phyloP scores from a whole-genome alignment of 2,329 filamentous ascomycete species.

The Ophiostoma himal-ulmi region DNA sequence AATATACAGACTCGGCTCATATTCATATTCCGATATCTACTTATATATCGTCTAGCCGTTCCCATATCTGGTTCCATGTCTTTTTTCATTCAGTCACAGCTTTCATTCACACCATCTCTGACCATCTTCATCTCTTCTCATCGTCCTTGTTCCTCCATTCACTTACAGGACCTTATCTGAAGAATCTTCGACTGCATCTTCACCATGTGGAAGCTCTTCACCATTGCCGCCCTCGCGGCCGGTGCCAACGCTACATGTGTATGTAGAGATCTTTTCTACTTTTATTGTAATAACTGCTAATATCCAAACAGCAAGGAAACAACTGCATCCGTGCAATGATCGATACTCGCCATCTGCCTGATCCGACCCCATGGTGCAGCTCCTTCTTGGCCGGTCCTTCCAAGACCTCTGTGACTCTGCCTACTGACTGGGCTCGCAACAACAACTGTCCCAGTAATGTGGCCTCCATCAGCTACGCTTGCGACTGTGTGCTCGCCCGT shows the following conservation, averaged over 20 bases:
- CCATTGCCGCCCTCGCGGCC: conserved; percentile 17
- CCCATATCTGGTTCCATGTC: background rate
- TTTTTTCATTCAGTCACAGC: background rate
- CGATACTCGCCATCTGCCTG: background rate
- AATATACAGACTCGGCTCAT: too few species aligned
- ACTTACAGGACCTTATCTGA: background rate
- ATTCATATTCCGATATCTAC: background rate
- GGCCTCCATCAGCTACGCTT: conserved; percentile 19
- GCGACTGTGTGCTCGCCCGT: conserved; percentile 19
- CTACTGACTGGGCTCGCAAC: conserved; percentile 18
- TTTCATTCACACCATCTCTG: conserved; percentile 5
- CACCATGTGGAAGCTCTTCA: conserved; percentile 15
- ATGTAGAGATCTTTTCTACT: background rate
- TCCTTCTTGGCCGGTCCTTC: conserved; percentile 16
- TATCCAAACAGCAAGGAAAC: conserved; percentile 19
- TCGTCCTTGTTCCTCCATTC: background rate
- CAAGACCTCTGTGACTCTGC: conserved; percentile 8
- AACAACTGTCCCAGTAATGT: conserved; percentile 18
- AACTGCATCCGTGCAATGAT: conserved; percentile 24
- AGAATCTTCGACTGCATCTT: background rate
- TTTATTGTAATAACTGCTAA: background rate
- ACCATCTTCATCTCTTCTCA: background rate
- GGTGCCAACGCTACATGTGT: conserved; percentile 14
- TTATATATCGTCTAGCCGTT: conserved; percentile 1
- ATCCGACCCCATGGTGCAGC: conserved; percentile 21